Evolutionary conservation across 2,329 filamentous ascomycete genomes (phyloP).

Genomic region (Trichoderma simmonsii): DNA sequence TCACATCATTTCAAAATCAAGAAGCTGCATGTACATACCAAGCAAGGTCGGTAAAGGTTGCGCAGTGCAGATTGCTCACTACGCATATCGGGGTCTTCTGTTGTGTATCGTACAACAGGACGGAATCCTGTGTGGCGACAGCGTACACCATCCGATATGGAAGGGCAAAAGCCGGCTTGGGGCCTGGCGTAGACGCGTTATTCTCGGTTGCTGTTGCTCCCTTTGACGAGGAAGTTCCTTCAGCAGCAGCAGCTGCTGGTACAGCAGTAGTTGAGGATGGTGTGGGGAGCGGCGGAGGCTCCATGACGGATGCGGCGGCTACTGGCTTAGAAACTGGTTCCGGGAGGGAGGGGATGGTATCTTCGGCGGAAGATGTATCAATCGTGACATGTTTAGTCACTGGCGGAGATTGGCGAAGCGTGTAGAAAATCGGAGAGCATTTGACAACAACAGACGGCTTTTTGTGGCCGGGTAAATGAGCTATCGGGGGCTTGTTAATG

Average conservation of each 20-base stretch:
- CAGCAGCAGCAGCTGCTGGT: slow-evolving; percentile 31
- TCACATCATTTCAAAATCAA: not conserved
- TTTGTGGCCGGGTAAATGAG: slow-evolving; percentile 93
- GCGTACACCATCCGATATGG: slow-evolving; percentile 95
- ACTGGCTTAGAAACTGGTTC: slow-evolving; percentile 71
- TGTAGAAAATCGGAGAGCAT: slow-evolving; percentile 89
- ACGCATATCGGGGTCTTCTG: slow-evolving; percentile 91
- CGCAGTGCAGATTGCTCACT: slow-evolving; percentile 95
- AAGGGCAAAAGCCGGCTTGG: slow-evolving; percentile 73
- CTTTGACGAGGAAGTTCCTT: slow-evolving; percentile 47
- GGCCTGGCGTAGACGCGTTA: slow-evolving; percentile 51
- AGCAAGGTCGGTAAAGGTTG: slow-evolving; percentile 92
- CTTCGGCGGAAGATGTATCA: slow-evolving; percentile 85
- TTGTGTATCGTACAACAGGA: slow-evolving; percentile 94
- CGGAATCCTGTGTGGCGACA: slow-evolving; percentile 93
- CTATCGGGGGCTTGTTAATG: slow-evolving; percentile 93
- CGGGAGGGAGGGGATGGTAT: slow-evolving; percentile 77
- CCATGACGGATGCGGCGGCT: slow-evolving; percentile 65
- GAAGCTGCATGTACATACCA: slow-evolving; percentile 61
- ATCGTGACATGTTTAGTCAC: slow-evolving; percentile 87
- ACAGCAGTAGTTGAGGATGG: slow-evolving; percentile 32
- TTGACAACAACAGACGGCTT: slow-evolving; percentile 95
- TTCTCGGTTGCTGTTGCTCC: slow-evolving; percentile 44
- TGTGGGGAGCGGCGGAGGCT: slow-evolving; percentile 69
- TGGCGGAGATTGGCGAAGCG: slow-evolving; percentile 64